Conservation (phyloP, 192 early-diverging fungal species). For the Backusella australiensis region DNA sequence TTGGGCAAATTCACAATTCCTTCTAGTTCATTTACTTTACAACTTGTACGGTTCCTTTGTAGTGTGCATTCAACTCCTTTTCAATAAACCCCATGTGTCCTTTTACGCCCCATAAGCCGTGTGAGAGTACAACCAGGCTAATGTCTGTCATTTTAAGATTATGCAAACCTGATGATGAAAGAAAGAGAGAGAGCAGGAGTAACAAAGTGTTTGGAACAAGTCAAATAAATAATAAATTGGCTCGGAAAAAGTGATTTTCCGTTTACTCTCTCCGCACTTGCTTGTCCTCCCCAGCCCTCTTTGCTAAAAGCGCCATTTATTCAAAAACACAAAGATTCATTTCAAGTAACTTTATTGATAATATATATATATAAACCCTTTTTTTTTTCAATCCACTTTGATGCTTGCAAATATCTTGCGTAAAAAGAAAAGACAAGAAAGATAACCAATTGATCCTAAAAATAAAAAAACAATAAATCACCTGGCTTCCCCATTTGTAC, state of each 20-base stretch:
- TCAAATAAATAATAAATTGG: background rate
- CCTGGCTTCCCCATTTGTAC: background rate
- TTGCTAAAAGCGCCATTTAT: too few relatives aligned
- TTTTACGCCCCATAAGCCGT: conserved; percentile 10
- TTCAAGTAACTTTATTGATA: too few relatives aligned
- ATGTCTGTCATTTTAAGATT: background rate
- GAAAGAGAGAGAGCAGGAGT: too few relatives aligned
- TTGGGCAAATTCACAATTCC: too few relatives aligned
- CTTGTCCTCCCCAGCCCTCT: too few relatives aligned
- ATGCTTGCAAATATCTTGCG: conserved; percentile 80
- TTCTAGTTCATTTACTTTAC: background rate
- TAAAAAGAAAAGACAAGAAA: conserved; percentile 75
- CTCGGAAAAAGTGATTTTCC: too few relatives aligned
- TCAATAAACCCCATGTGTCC: conserved; percentile 15
- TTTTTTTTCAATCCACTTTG: conserved; percentile 66
- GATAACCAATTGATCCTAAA: conserved; percentile 65
- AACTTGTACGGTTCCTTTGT: background rate
- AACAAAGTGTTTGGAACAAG: background rate
- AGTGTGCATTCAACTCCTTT: background rate
- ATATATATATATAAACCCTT: too few relatives aligned
- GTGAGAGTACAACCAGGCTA: background rate
- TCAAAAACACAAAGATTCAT: too few relatives aligned
- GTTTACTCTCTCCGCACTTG: too few relatives aligned
- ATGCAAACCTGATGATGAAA: too few relatives aligned
- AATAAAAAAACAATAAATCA: background rate